phyloP scores from a whole-genome alignment of 2,329 filamentous ascomycete species.

The Sordariomycetes sp. region DNA sequence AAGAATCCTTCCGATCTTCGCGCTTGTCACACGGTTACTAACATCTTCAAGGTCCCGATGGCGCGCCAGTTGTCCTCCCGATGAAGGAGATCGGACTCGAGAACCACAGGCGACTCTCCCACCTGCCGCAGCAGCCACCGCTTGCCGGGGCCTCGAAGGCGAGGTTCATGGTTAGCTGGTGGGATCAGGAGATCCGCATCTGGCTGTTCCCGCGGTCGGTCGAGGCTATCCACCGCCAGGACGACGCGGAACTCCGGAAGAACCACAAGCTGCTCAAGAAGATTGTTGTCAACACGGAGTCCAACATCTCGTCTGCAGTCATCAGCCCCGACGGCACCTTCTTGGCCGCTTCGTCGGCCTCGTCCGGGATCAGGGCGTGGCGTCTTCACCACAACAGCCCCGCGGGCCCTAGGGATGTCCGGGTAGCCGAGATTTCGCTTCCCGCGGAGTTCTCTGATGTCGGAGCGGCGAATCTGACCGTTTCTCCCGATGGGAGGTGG shows the following conservation, averaged over 20 bases:
- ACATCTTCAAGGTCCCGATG: slow-evolving; percentile 58
- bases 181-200: slow-evolving; percentile 75
- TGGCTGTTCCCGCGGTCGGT: slow-evolving; percentile 46
- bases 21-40: slow-evolving; percentile 11
- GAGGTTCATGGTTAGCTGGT: slow-evolving; percentile 79
- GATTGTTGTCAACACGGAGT: slow-evolving; percentile 58
- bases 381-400: slow-evolving; percentile 16
- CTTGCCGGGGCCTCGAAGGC: slow-evolving; percentile 59
- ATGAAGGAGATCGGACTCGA: slow-evolving; percentile 64
- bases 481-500: slow-evolving; percentile 61
- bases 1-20: slow-evolving; percentile 15
- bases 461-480: slow-evolving; percentile 56
- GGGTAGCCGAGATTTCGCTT: slow-evolving; percentile 57
- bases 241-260: slow-evolving; percentile 13
- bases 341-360: slow-evolving; percentile 62
- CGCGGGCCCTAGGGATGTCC: slow-evolving; percentile 48
- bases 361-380: slow-evolving; percentile 61
- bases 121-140: slow-evolving; percentile 66
- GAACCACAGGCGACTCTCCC: slow-evolving; percentile 69
- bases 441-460: slow-evolving; percentile 38
- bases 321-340: slow-evolving; percentile 61
- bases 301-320: slow-evolving; percentile 64
- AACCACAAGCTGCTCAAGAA: slow-evolving; percentile 56
- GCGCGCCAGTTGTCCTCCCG: slow-evolving; percentile 69
- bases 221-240: slow-evolving; percentile 16